phyloP scores from a whole-genome alignment of 2,329 filamentous ascomycete genomes.

The Hymenoscyphus fructigenus region DNA sequence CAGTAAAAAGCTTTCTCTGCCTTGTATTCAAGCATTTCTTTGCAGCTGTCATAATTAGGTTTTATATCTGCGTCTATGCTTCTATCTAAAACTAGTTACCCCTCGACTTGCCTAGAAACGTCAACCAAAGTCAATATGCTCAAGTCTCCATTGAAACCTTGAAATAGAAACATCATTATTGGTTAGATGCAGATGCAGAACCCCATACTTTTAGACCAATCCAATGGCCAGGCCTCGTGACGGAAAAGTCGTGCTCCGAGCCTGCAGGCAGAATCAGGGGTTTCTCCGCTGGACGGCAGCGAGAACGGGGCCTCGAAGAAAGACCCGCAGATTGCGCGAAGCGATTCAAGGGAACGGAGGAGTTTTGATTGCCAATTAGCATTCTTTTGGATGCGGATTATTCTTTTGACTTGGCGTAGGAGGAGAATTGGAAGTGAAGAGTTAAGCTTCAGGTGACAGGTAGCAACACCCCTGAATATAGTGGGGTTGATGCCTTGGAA shows the following conservation, averaged over 20 bases:
- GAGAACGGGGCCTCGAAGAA: background rate
- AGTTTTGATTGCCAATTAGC: background rate
- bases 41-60: background rate
- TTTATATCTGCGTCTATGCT: background rate
- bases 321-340: background rate
- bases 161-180: background rate
- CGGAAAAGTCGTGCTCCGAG: background rate
- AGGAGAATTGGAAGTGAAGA: background rate
- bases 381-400: background rate
- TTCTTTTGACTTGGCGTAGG: background rate
- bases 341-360: background rate
- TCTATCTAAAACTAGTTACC: background rate
- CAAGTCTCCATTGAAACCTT: background rate
- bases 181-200: background rate
- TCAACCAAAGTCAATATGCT: background rate
- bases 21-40: background rate
- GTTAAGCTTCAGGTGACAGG: background rate
- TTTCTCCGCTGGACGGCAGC: background rate
- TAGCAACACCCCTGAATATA: background rate
- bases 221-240: background rate
- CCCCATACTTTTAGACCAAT: background rate
- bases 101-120: background rate
- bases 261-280: background rate
- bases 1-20: background rate
- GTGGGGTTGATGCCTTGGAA: background rate